phyloP scores from a whole-genome alignment of 1,284 basidiomycete species.

The Violaceomyces palustris region DNA sequence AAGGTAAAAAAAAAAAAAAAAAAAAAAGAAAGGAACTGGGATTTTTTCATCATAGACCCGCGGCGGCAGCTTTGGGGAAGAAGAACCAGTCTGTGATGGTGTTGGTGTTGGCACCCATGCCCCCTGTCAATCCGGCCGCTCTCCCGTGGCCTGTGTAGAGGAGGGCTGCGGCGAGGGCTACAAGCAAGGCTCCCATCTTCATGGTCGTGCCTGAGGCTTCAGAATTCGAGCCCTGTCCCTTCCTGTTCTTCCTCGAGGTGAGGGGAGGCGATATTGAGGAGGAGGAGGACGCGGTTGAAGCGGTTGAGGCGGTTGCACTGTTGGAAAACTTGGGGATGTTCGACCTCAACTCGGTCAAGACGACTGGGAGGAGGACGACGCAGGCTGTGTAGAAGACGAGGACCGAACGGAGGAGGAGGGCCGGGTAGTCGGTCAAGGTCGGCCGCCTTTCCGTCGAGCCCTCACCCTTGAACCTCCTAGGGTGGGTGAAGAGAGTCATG shows the following conservation, averaged over 20 bases:
- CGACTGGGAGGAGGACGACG: conserved; percentile 48
- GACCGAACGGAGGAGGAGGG: conserved; percentile 20
- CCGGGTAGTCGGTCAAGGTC: conserved; percentile 31
- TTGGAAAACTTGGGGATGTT: conserved; percentile 30
- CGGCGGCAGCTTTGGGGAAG: conserved; percentile 16
- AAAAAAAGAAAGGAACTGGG: too few species aligned
- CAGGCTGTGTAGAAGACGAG: conserved; percentile 49
- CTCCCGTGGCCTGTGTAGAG: too few species aligned
- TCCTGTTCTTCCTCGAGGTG: background rate
- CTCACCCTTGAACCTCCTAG: conserved; percentile 9
- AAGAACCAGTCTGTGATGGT: conserved; percentile 23
- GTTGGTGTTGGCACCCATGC: conserved; percentile 14
- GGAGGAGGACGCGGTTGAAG: background rate
- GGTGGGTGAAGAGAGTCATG: conserved; percentile 69
- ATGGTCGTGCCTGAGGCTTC: conserved; percentile 22
- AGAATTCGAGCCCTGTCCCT: conserved; percentile 1
- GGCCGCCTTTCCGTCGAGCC: conserved; percentile 8
- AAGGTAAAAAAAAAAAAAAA: too few species aligned
- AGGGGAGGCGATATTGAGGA: background rate
- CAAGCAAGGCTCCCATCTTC: conserved; percentile 13
- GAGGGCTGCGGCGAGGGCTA: conserved; percentile 19
- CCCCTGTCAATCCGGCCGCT: conserved; percentile 19
- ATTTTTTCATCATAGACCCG: too few species aligned
- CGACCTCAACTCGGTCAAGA: conserved; percentile 43
- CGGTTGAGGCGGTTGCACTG: conserved; percentile 1